A percentile compares a stretch with the other conserved stretches of the same genome.
phyloP scores from a whole-genome alignment of 805 yeast species.

The Saccharomycopsis lassenensis region DNA sequence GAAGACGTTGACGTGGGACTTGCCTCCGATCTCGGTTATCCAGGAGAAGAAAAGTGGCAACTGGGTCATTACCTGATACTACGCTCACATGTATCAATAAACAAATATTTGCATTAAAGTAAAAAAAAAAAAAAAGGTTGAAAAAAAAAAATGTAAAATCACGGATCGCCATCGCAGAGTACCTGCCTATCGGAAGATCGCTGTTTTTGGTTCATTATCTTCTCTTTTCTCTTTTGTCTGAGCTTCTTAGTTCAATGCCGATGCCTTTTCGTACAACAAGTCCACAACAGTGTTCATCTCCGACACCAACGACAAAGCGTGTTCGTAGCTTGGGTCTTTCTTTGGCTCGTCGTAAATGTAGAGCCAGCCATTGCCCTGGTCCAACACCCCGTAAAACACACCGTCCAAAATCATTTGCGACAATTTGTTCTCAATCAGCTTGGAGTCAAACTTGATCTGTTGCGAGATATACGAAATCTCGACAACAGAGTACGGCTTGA shows the following conservation, averaged over 20 bases:
- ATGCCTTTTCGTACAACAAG: constrained; percentile 85
- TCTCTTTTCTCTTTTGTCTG: too few species aligned
- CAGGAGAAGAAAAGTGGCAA: constrained; percentile 58
- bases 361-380: constrained; percentile 98
- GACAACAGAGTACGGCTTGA: constrained; percentile 94
- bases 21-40: constrained; percentile 66
- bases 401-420: constrained; percentile 95
- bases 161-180: too few species aligned
- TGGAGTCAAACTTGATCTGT: constrained; percentile 75
- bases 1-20: constrained; percentile 76
- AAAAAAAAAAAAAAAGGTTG: too few species aligned
- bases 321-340: constrained; percentile 79
- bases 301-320: constrained; percentile 76
- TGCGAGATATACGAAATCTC: constrained; percentile 83
- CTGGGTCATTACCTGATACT: too few species aligned
- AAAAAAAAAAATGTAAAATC: too few species aligned
- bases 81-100: too few species aligned
- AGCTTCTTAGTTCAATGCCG: constrained; percentile 62
- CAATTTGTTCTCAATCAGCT: constrained; percentile 87
- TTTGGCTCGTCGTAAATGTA: constrained; percentile 83
- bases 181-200: too few species aligned
- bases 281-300: constrained; percentile 85
- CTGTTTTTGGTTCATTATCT: too few species aligned
- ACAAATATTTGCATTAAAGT: too few species aligned
- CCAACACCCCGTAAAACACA: constrained; percentile 91